phyloP scores from a whole-genome alignment of 2,329 filamentous ascomycete species.

The Curvularia lunata region DNA sequence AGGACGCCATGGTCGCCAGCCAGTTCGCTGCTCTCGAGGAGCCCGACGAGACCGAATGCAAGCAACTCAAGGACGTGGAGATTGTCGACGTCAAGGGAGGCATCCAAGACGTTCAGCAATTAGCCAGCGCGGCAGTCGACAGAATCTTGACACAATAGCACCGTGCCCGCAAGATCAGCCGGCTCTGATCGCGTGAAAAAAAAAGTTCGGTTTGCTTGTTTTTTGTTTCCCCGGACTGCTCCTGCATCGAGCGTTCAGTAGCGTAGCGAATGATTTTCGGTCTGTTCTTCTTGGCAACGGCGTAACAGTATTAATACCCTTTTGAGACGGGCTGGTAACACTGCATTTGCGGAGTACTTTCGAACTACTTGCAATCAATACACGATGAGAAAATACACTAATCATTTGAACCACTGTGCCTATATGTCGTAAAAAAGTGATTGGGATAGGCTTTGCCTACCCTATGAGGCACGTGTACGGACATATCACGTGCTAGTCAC shows the following conservation, averaged over 20 bases:
- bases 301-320: constrained; percentile 6
- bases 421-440: not conserved
- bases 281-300: not conserved
- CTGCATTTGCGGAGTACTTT: not conserved
- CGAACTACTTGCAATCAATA: not conserved
- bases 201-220: not conserved
- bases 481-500: no score
- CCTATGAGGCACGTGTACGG: no score
- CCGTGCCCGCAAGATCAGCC: not conserved
- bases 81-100: constrained; percentile 55
- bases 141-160: constrained; percentile 29
- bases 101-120: constrained; percentile 48
- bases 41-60: constrained; percentile 70
- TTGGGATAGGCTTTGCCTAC: no score
- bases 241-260: not conserved
- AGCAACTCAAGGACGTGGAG: constrained; percentile 52
- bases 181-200: constrained; percentile 7
- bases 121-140: constrained; percentile 51
- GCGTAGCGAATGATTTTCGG: not conserved
- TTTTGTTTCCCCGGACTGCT: not conserved
- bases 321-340: not conserved
- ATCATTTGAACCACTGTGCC: not conserved
- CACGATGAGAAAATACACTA: not conserved
- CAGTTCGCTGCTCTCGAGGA: constrained; percentile 89
- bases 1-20: constrained; percentile 90